Evolutionary conservation across 2,329 filamentous ascomycete genomes (phyloP).

Genomic region (Colletotrichum sublineola): DNA sequence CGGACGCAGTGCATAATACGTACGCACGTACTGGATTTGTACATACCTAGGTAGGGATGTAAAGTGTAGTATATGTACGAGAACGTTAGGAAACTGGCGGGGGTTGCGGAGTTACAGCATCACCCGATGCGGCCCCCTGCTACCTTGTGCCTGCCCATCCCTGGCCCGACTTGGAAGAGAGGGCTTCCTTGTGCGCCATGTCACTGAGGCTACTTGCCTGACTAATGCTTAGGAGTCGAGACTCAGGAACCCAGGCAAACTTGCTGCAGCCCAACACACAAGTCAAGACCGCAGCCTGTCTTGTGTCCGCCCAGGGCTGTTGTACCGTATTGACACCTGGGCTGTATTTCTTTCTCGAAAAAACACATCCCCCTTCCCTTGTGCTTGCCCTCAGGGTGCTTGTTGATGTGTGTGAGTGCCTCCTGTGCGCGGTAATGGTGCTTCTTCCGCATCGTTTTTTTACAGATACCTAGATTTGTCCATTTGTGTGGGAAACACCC

Average conservation of each 20-base stretch:
- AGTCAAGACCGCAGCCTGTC: background rate
- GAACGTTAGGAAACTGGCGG: background rate
- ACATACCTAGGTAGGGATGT: too few species aligned
- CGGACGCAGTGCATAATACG: background rate
- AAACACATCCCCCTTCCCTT: background rate
- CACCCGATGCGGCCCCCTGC: background rate
- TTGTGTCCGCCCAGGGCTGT: background rate
- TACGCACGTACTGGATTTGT: background rate
- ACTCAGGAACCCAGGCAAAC: background rate
- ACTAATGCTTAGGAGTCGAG: constrained; percentile 16
- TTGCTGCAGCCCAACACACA: background rate
- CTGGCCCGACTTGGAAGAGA: background rate
- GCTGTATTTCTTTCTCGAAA: background rate
- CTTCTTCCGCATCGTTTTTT: too few species aligned
- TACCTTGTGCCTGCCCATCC: background rate
- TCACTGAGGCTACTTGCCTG: background rate
- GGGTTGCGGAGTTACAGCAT: constrained; percentile 1
- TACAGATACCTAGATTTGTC: background rate
- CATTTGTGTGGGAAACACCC: background rate
- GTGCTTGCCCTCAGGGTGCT: background rate
- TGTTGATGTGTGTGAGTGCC: background rate
- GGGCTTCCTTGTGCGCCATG: background rate
- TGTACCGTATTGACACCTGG: too few species aligned
- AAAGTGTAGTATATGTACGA: too few species aligned
- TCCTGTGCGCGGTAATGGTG: background rate